Conservation (phyloP, 106 monocot genomes). For the Acorus calamus region DNA sequence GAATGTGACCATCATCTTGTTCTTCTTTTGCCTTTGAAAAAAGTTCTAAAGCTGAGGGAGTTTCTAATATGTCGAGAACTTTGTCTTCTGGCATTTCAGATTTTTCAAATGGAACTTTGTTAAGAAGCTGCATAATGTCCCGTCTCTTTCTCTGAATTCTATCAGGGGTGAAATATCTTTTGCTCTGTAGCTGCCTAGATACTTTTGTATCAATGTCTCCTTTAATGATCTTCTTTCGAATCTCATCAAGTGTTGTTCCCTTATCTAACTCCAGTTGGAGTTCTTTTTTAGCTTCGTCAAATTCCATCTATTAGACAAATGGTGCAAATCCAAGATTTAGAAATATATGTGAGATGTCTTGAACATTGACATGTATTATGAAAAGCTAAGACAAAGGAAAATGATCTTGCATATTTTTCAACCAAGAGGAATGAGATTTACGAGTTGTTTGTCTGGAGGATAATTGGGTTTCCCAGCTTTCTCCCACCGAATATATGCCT, state of each 20-base stretch:
- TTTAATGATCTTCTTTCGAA: constrained; percentile 49
- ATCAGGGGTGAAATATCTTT: constrained; percentile 47
- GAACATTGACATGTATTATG: too few relatives aligned
- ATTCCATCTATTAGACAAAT: constrained; percentile 49
- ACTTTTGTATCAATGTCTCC: constrained; percentile 55
- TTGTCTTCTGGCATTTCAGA: constrained; percentile 21
- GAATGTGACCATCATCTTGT: constrained; percentile 30
- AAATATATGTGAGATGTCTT: neutral
- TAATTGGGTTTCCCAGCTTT: constrained; percentile 70
- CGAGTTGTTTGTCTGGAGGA: constrained; percentile 53
- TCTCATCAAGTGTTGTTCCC: constrained; percentile 46
- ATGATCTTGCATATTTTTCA: too few relatives aligned
- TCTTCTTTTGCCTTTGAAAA: constrained; percentile 38
- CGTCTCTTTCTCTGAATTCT: constrained; percentile 68
- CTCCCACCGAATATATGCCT: constrained; percentile 65
- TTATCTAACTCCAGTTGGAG: constrained; percentile 57
- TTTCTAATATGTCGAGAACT: constrained; percentile 9
- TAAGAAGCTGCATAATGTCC: constrained; percentile 54
- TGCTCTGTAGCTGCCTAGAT: constrained; percentile 44
- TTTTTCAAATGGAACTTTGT: constrained; percentile 17
- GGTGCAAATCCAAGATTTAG: neutral
- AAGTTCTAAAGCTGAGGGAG: constrained; percentile 36
- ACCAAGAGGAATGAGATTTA: constrained; percentile 10
- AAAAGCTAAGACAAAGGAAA: too few relatives aligned
- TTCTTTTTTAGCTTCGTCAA: constrained; percentile 85